Evolutionary conservation across 768 basidiomycete species (phyloP), one percentile per base, ranked within the genome.

Genomic region (Megacollybia marginata): DNA sequence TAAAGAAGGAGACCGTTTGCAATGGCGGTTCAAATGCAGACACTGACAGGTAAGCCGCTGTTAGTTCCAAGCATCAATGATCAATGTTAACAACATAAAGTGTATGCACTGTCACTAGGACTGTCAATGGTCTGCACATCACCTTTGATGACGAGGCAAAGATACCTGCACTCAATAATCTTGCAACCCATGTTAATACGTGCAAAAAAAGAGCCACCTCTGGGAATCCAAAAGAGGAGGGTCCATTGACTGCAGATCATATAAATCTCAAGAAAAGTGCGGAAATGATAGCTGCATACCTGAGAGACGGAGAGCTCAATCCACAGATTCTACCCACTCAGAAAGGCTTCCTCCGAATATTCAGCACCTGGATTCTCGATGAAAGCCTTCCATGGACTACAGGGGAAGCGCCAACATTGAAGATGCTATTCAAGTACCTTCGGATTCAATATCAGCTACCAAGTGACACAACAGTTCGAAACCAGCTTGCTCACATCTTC

Each of bases 351-450:
- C 20, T 52, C 12, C 56, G 57, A 9, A 33, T 68, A 5, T 67
- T 68, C 51, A 31, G 65, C 1, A 62, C 65, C 1, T 68, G 62
- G 60, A 62, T 67, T 15, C 48, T 66, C 55, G n/a, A n/a, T n/a
- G n/a, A n/a, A n/a, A n/a, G n/a, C n/a, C n/a, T n/a, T n/a, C n/a
- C n/a, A n/a, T n/a, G n/a, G n/a, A n/a, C n/a, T n/a, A n/a, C n/a
- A n/a, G n/a, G n/a, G n/a, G n/a, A n/a, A n/a, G n/a, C n/a, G n/a
- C n/a, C n/a, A n/a, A n/a, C n/a, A n/a, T n/a, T n/a, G n/a, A n/a
- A n/a, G n/a, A n/a, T n/a, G n/a, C n/a, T n/a, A n/a, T n/a, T n/a
- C n/a, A n/a, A n/a, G n/a, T n/a, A n/a, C n/a, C n/a, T n/a, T n/a
- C n/a, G 33, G 33, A 15, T 44, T 19, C 9, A 9, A 9, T 44